These are phyloP conservation scores for Xanthoconium stramineum DNA, from an alignment of 768 basidiomycete genomes.

Conservation along the genomic window DNA sequence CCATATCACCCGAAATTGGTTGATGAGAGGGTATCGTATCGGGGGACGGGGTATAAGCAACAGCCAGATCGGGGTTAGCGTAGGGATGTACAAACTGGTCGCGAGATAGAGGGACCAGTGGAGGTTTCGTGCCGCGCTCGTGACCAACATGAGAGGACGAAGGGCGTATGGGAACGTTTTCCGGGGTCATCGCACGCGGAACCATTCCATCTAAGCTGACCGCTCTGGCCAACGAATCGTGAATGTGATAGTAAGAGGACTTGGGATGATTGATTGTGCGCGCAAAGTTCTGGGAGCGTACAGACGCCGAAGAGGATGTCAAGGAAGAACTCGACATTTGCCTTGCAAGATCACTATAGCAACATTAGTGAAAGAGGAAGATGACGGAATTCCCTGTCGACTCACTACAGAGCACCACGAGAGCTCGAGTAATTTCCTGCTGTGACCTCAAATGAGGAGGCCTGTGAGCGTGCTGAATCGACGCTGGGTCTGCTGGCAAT, in stretches of 20 bases:
- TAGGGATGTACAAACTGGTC: slow-evolving; percentile 62
- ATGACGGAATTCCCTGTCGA: slow-evolving; percentile 3
- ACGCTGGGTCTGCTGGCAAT: slow-evolving; percentile 53
- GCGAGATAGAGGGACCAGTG: slow-evolving; percentile 23
- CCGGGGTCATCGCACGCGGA: background rate
- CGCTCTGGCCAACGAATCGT: slow-evolving; percentile 4
- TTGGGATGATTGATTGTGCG: slow-evolving; percentile 20
- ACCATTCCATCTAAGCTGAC: slow-evolving; percentile 8
- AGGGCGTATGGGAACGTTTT: background rate
- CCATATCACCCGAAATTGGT: slow-evolving; percentile 32
- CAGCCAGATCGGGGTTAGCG: slow-evolving; percentile 70
- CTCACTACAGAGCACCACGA: slow-evolving; percentile 60
- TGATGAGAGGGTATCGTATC: slow-evolving; percentile 28
- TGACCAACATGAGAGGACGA: slow-evolving; percentile 10
- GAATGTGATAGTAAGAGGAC: slow-evolving; percentile 6
- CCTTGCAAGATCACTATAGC: slow-evolving; percentile 53
- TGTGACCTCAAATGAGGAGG: slow-evolving; percentile 58
- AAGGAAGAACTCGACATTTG: slow-evolving; percentile 58
- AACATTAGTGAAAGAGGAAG: background rate
- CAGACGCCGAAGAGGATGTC: slow-evolving; percentile 24
- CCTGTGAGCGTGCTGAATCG: slow-evolving; percentile 57
- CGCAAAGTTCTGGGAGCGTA: slow-evolving; percentile 41
- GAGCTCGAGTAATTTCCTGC: slow-evolving; percentile 49
- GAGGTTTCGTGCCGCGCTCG: slow-evolving; percentile 15
- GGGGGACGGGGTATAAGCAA: slow-evolving; percentile 34